Base-by-base conservation (phyloP, 345 rosid genomes). In the Physaria fendleri region DNA sequence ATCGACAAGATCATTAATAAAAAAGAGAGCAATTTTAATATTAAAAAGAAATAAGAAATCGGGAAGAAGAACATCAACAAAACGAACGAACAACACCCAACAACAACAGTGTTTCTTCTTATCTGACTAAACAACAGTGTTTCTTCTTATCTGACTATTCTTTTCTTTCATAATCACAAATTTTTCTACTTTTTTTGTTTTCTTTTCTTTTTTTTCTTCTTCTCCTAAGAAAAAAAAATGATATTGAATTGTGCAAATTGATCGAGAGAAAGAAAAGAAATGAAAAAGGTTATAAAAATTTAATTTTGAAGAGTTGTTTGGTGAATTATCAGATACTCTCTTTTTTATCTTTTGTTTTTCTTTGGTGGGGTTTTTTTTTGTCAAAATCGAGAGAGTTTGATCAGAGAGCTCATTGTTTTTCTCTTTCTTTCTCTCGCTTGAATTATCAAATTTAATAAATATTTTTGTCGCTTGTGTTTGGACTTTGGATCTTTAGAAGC, bases 241-340 rank as follows among this genome's bases (percentile, higher is more conserved):
- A 21, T 32, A 42, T 48, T 57, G 66, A 17, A 28, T 48, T 56
- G 38, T 47, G 55, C 0, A 43, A 55, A 25, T 18, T 53, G 49
- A 43, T 30, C 37, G 48, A 27, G 25, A 25, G 52, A 42, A 7
- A 27, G 0, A 6, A 20, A 13, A 21, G 17, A 56, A 1, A 15
- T 10, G 2, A 22, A 14, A 48, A 33, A 13, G 5, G 5, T 39
- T 30, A 45, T 14, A 8, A 43, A 11, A 2, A 0, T 33, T 22
- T 15, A 49, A 23, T n/a, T 46, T 38, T 10, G 3, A 33, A 42
- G 38, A 33, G 56, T 29, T 37, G 55, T 44, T 78, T 66, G 76
- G 71, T 71, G 76, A 48, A 53, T 69, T 64, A 80, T 75, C 78
- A 75, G 85, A 64, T 65, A 74, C 55, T 66, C 13, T 65, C 45